These are phyloP conservation scores for Nigrospora osmanthi DNA, from an alignment of 2,329 filamentous ascomycete species.

Conservation along the genomic window DNA sequence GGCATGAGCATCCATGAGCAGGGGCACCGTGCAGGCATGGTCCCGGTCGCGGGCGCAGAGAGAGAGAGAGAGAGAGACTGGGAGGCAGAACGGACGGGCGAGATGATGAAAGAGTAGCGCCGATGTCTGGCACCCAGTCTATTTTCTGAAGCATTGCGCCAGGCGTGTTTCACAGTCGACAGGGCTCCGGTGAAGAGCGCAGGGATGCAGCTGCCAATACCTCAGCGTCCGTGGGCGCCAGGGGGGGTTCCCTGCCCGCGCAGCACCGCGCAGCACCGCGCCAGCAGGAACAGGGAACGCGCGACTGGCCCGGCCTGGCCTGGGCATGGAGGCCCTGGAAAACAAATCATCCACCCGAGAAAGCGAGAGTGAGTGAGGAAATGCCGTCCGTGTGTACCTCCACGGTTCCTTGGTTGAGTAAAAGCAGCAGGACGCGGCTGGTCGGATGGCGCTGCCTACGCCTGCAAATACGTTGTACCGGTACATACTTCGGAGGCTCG, in stretches of 20 bases:
- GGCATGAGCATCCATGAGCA: no score
- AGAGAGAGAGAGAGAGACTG: not conserved
- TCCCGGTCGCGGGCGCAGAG: not conserved
- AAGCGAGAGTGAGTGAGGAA: no score
- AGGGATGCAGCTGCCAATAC: constrained; percentile 8
- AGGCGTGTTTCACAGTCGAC: constrained; percentile 40
- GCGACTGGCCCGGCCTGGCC: not conserved
- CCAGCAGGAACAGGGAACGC: not conserved
- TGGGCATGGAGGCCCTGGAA: not conserved
- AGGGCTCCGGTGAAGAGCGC: constrained; percentile 18
- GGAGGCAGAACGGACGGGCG: constrained; percentile 13
- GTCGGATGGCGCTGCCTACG: no score
- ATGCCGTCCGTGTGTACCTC: no score
- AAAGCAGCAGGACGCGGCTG: no score
- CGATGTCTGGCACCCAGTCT: constrained; percentile 24
- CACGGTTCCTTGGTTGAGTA: no score
- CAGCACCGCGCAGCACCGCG: not conserved
- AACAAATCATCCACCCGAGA: constrained; percentile 1
- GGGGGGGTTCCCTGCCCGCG: not conserved
- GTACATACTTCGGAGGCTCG: no score
- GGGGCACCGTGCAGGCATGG: no score
- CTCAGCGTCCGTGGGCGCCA: not conserved
- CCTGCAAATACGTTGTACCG: no score
- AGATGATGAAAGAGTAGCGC: constrained; percentile 24
- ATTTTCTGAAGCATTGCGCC: constrained; percentile 41